Conservation (phyloP, 2,329 filamentous ascomycete genomes). For the Epichloe gansuensis region DNA sequence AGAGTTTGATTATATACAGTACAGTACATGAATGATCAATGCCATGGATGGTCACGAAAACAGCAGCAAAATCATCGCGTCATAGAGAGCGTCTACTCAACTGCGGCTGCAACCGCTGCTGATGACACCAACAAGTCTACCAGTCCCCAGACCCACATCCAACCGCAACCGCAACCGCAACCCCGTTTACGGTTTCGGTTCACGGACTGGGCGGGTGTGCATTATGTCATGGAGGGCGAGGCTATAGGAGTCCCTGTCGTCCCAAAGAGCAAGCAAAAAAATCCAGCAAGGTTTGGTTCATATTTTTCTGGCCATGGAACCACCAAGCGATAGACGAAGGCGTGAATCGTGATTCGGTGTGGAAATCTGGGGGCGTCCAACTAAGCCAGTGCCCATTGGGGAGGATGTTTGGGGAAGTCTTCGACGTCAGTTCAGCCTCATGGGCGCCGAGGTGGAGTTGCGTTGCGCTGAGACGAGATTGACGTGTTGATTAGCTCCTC, state of each 20-base stretch:
- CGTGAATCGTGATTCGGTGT: neutral
- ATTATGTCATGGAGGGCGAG: neutral
- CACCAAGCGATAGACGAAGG: neutral
- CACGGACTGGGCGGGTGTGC: neutral
- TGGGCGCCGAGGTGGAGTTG: neutral
- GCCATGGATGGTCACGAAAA: neutral
- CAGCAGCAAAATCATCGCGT: constrained; percentile 1
- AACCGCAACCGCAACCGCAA: no score
- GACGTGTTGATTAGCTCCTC: no score
- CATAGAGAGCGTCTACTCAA: constrained; percentile 1
- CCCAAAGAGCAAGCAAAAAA: no score
- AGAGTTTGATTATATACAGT: neutral
- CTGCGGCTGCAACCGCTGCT: neutral
- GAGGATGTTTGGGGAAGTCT: neutral
- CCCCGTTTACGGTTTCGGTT: neutral
- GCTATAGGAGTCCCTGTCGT: no score
- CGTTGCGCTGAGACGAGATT: neutral
- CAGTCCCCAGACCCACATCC: neutral
- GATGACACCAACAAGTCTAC: neutral
- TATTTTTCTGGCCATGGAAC: no score
- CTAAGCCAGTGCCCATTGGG: neutral
- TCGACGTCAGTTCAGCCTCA: constrained; percentile 4
- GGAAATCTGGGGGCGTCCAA: neutral
- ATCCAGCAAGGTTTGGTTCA: no score
- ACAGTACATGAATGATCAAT: neutral